A percentile compares a stretch with the other conserved stretches of the same genome.
Evolutionary conservation across 139 green algal genomes (phyloP).

Genomic region (Chlorella sp.): DNA sequence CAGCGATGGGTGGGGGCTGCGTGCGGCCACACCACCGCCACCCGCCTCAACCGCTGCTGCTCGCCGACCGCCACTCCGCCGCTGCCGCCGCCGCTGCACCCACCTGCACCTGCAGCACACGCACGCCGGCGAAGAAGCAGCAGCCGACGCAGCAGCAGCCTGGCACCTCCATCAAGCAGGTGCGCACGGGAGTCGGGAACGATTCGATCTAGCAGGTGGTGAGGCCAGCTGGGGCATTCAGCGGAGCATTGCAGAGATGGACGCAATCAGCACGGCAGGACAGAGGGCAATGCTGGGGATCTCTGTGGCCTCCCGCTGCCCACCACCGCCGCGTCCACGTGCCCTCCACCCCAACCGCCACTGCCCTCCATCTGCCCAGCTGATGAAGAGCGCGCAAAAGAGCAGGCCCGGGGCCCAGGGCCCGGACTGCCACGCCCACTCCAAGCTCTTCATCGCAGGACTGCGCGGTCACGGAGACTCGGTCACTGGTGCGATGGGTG

Average conservation of each 20-base stretch:
- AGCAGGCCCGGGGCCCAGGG: conserved; percentile 9
- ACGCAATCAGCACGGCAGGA: no score
- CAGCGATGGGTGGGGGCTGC: not conserved
- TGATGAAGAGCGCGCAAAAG: conserved; percentile 15
- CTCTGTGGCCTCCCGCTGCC: no score
- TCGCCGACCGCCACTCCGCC: not conserved
- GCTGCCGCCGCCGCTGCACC: not conserved
- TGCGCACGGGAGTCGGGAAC: no score
- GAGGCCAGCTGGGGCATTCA: no score
- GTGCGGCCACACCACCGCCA: no score
- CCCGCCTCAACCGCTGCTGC: not conserved
- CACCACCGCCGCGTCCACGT: no score
- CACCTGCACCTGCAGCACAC: not conserved
- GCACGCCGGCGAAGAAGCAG: not conserved
- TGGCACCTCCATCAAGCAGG: conserved; percentile 12
- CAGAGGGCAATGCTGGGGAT: no score
- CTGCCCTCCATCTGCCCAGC: no score
- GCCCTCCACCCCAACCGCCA: no score
- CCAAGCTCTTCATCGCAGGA: conserved; percentile 25
- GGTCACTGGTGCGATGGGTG: not conserved
- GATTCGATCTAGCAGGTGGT: no score
- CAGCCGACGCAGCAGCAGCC: conserved; percentile 1
- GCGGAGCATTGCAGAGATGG: no score
- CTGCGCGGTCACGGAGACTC: conserved; percentile 25
- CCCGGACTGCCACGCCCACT: conserved; percentile 13